These are phyloP conservation scores for Teratosphaeria viscida DNA, from an alignment of 2,329 filamentous ascomycete species.

Conservation along the genomic window DNA sequence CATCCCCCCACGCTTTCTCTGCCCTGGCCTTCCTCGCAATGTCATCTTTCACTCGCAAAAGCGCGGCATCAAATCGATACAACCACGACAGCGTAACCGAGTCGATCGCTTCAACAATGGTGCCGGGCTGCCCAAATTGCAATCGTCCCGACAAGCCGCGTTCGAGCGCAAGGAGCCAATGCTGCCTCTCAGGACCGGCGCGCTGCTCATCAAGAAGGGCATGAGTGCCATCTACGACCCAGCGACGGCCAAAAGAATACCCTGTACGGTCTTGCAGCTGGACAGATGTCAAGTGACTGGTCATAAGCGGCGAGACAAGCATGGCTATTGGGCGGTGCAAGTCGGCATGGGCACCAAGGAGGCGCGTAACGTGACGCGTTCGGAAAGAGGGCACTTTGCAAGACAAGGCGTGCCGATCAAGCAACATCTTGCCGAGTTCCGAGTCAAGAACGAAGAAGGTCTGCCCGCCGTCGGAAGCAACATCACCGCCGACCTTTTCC, in stretches of 20 bases:
- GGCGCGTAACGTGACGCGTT: constrained; percentile 65
- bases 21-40: constrained; percentile 21
- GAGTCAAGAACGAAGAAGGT: constrained; percentile 62
- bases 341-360: constrained; percentile 69
- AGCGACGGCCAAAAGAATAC: constrained; percentile 62
- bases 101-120: constrained; percentile 44
- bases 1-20: constrained; percentile 24
- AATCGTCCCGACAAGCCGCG: constrained; percentile 48
- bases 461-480: constrained; percentile 64
- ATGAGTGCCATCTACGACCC: constrained; percentile 85
- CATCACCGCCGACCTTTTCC: constrained; percentile 83
- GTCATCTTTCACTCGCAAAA: constrained; percentile 6
- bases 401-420: constrained; percentile 74
- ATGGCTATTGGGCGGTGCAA: constrained; percentile 94
- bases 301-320: constrained; percentile 66
- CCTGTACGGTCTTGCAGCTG: constrained; percentile 88
- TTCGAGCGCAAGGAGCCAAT: constrained; percentile 48
- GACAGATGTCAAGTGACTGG: constrained; percentile 84
- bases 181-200: constrained; percentile 62
- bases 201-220: constrained; percentile 82
- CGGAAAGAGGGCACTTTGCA: constrained; percentile 81
- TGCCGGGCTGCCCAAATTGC: constrained; percentile 41
- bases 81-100: constrained; percentile 42
- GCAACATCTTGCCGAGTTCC: constrained; percentile 74
- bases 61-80: constrained; percentile 46